Base-by-base conservation (phyloP, 1,284 basidiomycete genomes). In the Ustilago crameri region DNA sequence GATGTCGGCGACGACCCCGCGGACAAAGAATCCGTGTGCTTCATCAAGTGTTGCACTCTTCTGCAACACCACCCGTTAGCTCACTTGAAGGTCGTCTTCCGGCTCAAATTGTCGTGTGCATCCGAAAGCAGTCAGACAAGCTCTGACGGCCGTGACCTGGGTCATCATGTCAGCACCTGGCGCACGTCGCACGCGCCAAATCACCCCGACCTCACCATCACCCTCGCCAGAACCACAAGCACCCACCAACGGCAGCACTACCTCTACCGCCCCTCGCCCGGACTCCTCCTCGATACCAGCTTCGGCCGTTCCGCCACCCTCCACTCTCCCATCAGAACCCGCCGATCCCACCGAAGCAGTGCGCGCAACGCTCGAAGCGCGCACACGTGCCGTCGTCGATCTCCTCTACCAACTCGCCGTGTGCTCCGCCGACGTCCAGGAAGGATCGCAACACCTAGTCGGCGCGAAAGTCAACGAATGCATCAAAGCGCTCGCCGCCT, bases 371-470 rank as follows among this genome's bases (percentile, higher is more conserved):
- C 76, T 81, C 44, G 80, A 80, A 53, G 51, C 64, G 20, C 62
- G 66, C 30, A 70, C 73, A n/a, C 67, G 72, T 5, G 66, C 62
- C 27, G 78, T 76, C 43, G 69, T 79, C 40, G 80, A 80, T 32
- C 62, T 71, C 12, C 74, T 82, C 22, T 81, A 80, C 70, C 75
- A 81, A 30, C 57, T 82, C 22, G 76, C 79, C 9, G 67, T 78
- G 10, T 74, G 74, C 53, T 75, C 75, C 20, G 79, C 78, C 23
- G 78, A 81, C 54, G 77, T 79, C 1, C 78, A 78, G 24, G 57
- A 59, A 22, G 78, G 72, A n/a, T 62, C 66, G 10, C 69, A 75
- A 41, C 57, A 72, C 43, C 61, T 75, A 20, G 63, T 82, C n/a
- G 70, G 65, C 7, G 63, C 58, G 35, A 78, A 74, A 44, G 68